These are phyloP conservation scores for Ganoderma sinense DNA, from an alignment of 1,284 basidiomycete species.

Conservation along the genomic window DNA sequence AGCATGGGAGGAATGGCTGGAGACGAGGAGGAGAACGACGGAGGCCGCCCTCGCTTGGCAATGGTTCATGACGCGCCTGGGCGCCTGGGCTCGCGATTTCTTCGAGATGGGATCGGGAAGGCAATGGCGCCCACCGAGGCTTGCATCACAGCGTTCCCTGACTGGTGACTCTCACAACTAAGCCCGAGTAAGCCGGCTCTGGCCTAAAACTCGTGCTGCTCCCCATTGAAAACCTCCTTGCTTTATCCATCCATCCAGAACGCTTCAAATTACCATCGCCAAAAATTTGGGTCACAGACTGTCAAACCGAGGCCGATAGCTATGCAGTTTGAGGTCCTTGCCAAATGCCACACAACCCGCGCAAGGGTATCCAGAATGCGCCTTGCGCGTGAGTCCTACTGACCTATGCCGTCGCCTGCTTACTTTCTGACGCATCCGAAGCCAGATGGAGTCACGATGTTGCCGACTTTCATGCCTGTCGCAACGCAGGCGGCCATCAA, in stretches of 20 bases:
- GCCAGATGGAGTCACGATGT: slow-evolving; percentile 78
- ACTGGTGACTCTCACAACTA: no score
- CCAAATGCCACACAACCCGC: slow-evolving; percentile 77
- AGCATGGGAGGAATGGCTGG: slow-evolving; percentile 22
- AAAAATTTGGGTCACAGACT: no score
- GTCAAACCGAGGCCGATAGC: slow-evolving; percentile 20
- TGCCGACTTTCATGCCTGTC: slow-evolving; percentile 92
- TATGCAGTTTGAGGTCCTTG: slow-evolving; percentile 84
- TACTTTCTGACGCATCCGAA: neutral
- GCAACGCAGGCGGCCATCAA: slow-evolving; percentile 90
- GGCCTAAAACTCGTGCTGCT: neutral
- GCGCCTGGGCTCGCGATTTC: slow-evolving; percentile 3
- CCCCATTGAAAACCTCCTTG: neutral
- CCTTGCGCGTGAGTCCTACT: slow-evolving; percentile 61
- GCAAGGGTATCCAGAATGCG: slow-evolving; percentile 83
- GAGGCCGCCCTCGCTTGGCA: neutral
- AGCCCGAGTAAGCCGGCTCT: no score
- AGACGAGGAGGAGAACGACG: neutral
- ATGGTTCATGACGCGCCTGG: no score
- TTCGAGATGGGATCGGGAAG: slow-evolving; percentile 34
- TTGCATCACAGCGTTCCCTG: no score
- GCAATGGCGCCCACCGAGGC: slow-evolving; percentile 32
- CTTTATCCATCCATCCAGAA: neutral
- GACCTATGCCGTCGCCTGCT: neutral
- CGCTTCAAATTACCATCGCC: no score